Percentiles rank a stretch among this genome's conserved stretches.
phyloP scores from a whole-genome alignment of 495 filamentous ascomycete genomes.

The Friedmanniomyces simplex region DNA sequence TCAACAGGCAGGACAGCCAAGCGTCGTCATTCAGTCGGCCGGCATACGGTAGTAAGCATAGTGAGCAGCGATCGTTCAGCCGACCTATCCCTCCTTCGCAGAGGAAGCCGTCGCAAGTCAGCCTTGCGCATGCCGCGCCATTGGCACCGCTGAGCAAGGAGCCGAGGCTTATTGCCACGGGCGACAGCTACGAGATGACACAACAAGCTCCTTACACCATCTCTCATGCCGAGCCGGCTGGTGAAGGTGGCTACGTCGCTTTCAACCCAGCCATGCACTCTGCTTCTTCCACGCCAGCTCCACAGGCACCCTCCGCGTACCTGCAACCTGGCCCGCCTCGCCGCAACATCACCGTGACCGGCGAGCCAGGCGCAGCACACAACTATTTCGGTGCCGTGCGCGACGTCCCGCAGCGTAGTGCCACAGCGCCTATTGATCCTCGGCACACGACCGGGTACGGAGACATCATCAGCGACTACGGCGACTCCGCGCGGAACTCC shows the following conservation, averaged over 20 bases:
- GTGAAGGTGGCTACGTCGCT: slow-evolving; percentile 15
- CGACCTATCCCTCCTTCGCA: neutral
- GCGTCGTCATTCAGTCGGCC: slow-evolving; percentile 7
- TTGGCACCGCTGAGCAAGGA: neutral
- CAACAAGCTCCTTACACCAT: slow-evolving; percentile 9
- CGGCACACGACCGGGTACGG: slow-evolving; percentile 9
- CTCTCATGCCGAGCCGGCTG: neutral
- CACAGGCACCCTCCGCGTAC: neutral
- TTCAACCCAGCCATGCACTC: slow-evolving; percentile 17
- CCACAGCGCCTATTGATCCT: slow-evolving; percentile 7
- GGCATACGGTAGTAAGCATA: slow-evolving; percentile 12
- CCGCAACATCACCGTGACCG: slow-evolving; percentile 7
- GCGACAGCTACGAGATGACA: slow-evolving; percentile 21
- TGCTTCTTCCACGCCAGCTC: slow-evolving; percentile 7
- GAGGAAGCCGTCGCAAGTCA: neutral
- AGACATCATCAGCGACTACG: slow-evolving; percentile 11
- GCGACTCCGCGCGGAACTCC: slow-evolving; percentile 2
- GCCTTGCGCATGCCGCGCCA: neutral
- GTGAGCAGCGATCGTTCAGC: slow-evolving; percentile 17
- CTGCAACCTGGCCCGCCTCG: neutral
- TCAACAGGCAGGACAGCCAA: slow-evolving; percentile 8
- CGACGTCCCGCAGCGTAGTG: slow-evolving; percentile 4
- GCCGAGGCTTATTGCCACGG: neutral
- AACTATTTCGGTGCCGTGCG: slow-evolving; percentile 2
- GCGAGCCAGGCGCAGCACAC: neutral